Evolutionary conservation across 2,329 filamentous ascomycete species (phyloP), one percentile per base, ranked within the genome.

Genomic region (Neofusicoccum umdonicola): DNA sequence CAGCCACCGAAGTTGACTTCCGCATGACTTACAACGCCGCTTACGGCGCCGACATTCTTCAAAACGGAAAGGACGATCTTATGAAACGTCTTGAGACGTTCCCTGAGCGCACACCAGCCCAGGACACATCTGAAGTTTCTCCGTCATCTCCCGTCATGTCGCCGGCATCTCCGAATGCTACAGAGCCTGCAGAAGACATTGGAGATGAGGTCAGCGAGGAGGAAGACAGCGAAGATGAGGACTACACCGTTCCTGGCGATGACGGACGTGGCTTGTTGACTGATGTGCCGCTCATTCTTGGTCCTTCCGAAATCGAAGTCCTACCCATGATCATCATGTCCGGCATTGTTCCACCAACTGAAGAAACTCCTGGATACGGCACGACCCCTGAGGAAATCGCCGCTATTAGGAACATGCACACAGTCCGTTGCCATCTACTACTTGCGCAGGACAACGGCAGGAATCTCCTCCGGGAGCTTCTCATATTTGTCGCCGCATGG

Each of bases 401-500:
- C 67, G 84, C 83, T 9, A 79, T 84, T 3, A 80, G 92, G 73
- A 96, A 94, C 73, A 88, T 97, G 78, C 93, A 97, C 76, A 92
- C 93, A 67, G 92, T 94, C 1, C 84, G 94, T 22, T 97, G 93
- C 72, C 91, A 96, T 73, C 90, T 97, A 73, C 86, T 98, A 57
- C 82, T 98, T 47, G 93, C 93, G 0, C 87, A 96, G 66, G 93
- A 97, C 72, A 96, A 92, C 67, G 94, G 94, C 3, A 89, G 93
- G 69, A 97, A 96, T 73, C 82, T 98, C 3, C 82, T 98, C 1
- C 85, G 94, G 64, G 94, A 98, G 76, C 86, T 98, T 72, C 83
- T 98, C 48, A 96, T 98, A 65, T 97, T 97, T 75, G 96, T 97
- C 67, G 94, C 94, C 4, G 93, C 96, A 8, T 98, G 94, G 94